Evolutionary conservation across 345 rosid genomes (phyloP).

Genomic region (Acer negundo): DNA sequence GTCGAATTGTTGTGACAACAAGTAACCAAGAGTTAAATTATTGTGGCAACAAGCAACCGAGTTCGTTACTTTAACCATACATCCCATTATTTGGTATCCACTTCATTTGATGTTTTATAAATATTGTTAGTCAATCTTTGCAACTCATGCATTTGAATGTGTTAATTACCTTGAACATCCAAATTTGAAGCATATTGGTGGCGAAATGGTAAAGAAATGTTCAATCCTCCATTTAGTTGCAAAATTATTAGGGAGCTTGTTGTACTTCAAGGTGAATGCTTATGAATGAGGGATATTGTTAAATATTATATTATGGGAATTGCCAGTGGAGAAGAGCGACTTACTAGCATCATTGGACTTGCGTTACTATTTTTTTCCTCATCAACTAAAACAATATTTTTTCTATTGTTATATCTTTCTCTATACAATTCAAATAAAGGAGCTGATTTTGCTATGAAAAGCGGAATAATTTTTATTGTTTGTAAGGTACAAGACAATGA

Average conservation of each 20-base stretch:
- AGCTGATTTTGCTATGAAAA: too few species aligned
- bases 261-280: slow-evolving; percentile 26
- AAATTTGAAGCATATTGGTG: slow-evolving; percentile 34
- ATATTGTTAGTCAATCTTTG: slow-evolving; percentile 34
- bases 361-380: too few species aligned
- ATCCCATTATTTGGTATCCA: slow-evolving; percentile 22
- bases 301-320: slow-evolving; percentile 35
- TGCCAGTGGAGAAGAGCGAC: not conserved
- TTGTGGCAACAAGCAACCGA: slow-evolving; percentile 32
- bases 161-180: slow-evolving; percentile 14
- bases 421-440: too few species aligned
- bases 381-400: too few species aligned
- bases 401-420: too few species aligned
- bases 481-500: too few species aligned
- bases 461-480: too few species aligned
- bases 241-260: slow-evolving; percentile 39
- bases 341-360: too few species aligned
- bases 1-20: slow-evolving; percentile 45
- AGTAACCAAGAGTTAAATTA: slow-evolving; percentile 27
- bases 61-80: slow-evolving; percentile 21
- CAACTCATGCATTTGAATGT: slow-evolving; percentile 23
- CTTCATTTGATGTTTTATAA: slow-evolving; percentile 32
- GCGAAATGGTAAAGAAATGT: slow-evolving; percentile 24
- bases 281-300: slow-evolving; percentile 41
- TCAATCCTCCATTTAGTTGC: slow-evolving; percentile 22